Evolutionary conservation across 495 filamentous ascomycete genomes (phyloP).

Genomic region (Aspergillus campestris): DNA sequence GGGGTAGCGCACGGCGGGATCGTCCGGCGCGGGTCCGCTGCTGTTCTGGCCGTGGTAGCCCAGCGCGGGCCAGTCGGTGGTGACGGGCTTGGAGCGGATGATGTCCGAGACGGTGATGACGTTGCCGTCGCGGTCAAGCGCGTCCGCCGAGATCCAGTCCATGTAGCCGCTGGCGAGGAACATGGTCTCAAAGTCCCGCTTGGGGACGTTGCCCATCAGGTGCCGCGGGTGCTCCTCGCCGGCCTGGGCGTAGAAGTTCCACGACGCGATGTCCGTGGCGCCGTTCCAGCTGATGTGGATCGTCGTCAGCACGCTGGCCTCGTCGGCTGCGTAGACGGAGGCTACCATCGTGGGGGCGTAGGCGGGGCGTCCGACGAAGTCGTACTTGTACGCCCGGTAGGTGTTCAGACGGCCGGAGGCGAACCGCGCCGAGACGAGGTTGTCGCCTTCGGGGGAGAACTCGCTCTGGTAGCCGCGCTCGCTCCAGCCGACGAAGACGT

Average conservation of each 20-base stretch:
- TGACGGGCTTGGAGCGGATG: no score
- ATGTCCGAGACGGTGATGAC: not conserved
- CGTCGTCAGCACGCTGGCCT: constrained; percentile 21
- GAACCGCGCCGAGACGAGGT: constrained; percentile 30
- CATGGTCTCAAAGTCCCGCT: constrained; percentile 25
- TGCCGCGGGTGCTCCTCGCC: constrained; percentile 16
- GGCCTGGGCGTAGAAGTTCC: constrained; percentile 28
- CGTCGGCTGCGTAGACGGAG: constrained; percentile 21
- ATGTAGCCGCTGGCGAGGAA: constrained; percentile 24
- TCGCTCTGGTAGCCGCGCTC: constrained; percentile 44
- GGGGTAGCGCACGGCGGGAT: no score
- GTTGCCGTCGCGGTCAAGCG: constrained; percentile 15
- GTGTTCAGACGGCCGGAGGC: constrained; percentile 15
- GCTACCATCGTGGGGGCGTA: constrained; percentile 19
- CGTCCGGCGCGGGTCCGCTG: no score
- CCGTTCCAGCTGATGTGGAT: constrained; percentile 40
- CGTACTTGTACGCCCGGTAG: constrained; percentile 28
- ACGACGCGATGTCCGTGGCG: constrained; percentile 33
- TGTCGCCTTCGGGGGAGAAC: constrained; percentile 37
- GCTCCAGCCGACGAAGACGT: constrained; percentile 52
- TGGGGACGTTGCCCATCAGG: constrained; percentile 16
- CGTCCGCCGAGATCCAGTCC: constrained; percentile 43
- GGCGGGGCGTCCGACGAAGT: constrained; percentile 22
- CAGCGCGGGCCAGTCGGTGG: no score
- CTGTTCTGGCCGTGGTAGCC: no score